Conservation (phyloP, 208 protist genomes). For the Leishmania martiniquensis region DNA sequence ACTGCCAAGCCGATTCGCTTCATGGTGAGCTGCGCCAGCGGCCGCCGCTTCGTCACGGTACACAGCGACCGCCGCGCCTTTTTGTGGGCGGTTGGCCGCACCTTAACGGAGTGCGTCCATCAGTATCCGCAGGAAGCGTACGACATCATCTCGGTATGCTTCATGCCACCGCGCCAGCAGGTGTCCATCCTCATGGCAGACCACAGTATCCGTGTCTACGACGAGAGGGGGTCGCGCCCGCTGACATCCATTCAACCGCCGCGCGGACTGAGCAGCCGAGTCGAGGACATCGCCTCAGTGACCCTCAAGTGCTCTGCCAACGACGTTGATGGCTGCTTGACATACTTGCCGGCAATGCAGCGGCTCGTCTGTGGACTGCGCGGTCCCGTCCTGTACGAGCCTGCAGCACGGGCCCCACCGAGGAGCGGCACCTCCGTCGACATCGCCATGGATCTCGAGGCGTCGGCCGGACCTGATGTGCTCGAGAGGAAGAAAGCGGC, state of each 20-base stretch:
- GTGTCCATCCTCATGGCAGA: conserved; percentile 69
- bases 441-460: not conserved
- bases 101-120: conserved; percentile 61
- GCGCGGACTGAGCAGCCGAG: conserved; percentile 38
- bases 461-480: not conserved
- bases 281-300: conserved; percentile 64
- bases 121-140: conserved; percentile 79
- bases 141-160: conserved; percentile 70
- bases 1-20: conserved; percentile 48
- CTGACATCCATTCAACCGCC: conserved; percentile 55
- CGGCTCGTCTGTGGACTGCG: conserved; percentile 75
- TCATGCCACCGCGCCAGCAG: conserved; percentile 50
- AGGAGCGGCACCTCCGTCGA: too few relatives aligned
- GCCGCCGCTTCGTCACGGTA: conserved; percentile 66
- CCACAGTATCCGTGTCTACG: conserved; percentile 77
- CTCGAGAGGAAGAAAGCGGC: not conserved
- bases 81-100: conserved; percentile 75
- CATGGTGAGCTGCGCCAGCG: conserved; percentile 46
- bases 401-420: not conserved
- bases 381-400: conserved; percentile 69
- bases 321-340: conserved; percentile 72
- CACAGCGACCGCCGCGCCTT: conserved; percentile 79
- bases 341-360: conserved; percentile 47
- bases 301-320: conserved; percentile 57
- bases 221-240: conserved; percentile 62